phyloP scores from a whole-genome alignment of 2,329 filamentous ascomycete species.

The Thelonectria olida region DNA sequence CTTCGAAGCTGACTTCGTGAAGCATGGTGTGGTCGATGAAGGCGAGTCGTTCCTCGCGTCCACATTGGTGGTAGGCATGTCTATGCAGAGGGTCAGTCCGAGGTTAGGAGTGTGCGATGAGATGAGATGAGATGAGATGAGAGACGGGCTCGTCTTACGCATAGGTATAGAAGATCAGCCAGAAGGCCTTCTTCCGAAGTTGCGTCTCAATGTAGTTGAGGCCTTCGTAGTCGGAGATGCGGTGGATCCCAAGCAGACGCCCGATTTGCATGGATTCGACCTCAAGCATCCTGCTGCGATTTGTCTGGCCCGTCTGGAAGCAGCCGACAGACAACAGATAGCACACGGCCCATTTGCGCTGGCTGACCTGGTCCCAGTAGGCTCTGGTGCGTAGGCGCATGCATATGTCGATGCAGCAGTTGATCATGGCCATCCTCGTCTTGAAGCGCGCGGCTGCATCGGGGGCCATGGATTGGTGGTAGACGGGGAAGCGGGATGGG shows the following conservation, averaged over 20 bases:
- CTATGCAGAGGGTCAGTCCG: constrained; percentile 16
- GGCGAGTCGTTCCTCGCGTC: constrained; percentile 33
- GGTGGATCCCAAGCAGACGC: constrained; percentile 44
- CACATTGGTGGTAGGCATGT: constrained; percentile 32
- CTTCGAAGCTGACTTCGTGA: constrained; percentile 42
- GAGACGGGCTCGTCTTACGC: constrained; percentile 26
- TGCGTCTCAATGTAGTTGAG: constrained; percentile 46
- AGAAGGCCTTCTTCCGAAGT: constrained; percentile 49
- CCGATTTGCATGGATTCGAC: constrained; percentile 47
- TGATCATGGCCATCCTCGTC: constrained; percentile 38
- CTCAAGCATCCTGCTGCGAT: constrained; percentile 48
- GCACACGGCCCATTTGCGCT: constrained; percentile 46
- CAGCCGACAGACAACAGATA: constrained; percentile 45
- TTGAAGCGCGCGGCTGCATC: constrained; percentile 33
- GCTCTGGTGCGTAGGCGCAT: constrained; percentile 29
- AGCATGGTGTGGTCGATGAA: constrained; percentile 43
- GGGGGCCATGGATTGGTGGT: constrained; percentile 34
- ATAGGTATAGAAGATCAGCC: constrained; percentile 46
- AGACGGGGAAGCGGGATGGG: constrained; percentile 38
- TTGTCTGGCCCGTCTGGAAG: constrained; percentile 47
- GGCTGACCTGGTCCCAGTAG: constrained; percentile 43
- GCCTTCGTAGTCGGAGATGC: constrained; percentile 42
- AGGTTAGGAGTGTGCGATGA: no score
- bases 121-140: no score
- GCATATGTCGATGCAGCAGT: constrained; percentile 37